These are phyloP conservation scores for Ogataea saltuana DNA, from an alignment of 805 yeast species.

Conservation along the genomic window DNA sequence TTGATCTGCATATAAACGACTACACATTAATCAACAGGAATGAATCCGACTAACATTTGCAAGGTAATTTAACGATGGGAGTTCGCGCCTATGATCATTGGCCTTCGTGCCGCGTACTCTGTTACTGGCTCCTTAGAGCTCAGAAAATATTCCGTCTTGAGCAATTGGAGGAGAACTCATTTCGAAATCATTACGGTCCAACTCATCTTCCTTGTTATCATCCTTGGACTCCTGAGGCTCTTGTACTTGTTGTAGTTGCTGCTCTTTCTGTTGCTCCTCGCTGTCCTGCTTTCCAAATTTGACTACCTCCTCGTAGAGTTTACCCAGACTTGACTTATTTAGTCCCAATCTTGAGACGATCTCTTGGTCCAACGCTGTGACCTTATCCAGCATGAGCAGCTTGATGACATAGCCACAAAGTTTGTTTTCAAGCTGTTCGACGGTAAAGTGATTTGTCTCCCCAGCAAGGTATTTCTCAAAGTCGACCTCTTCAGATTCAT, in stretches of 20 bases:
- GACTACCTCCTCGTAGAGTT: constrained; percentile 19
- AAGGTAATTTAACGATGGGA: no score
- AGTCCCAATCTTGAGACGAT: constrained; percentile 24
- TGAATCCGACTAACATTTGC: not conserved
- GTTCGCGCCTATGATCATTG: no score
- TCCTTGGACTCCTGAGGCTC: not conserved
- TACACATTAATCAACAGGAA: constrained; percentile 6
- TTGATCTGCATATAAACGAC: constrained; percentile 18
- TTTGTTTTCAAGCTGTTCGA: constrained; percentile 21
- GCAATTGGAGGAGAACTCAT: not conserved
- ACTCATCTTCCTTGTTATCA: constrained; percentile 15
- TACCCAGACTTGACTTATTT: constrained; percentile 28
- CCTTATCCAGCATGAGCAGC: constrained; percentile 22
- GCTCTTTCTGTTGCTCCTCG: not conserved
- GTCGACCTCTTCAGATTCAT: constrained; percentile 48
- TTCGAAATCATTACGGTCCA: not conserved
- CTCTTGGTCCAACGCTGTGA: constrained; percentile 16
- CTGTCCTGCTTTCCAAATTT: not conserved
- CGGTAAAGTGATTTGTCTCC: constrained; percentile 8
- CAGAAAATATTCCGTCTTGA: constrained; percentile 1
- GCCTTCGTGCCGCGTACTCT: no score
- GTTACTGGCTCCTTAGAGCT: constrained; percentile 1
- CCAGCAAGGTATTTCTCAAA: constrained; percentile 21
- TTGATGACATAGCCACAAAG: constrained; percentile 30
- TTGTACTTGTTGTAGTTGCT: not conserved